phyloP scores from a whole-genome alignment of 1,284 basidiomycete species.

The Cryptococcus jaspeensis region DNA sequence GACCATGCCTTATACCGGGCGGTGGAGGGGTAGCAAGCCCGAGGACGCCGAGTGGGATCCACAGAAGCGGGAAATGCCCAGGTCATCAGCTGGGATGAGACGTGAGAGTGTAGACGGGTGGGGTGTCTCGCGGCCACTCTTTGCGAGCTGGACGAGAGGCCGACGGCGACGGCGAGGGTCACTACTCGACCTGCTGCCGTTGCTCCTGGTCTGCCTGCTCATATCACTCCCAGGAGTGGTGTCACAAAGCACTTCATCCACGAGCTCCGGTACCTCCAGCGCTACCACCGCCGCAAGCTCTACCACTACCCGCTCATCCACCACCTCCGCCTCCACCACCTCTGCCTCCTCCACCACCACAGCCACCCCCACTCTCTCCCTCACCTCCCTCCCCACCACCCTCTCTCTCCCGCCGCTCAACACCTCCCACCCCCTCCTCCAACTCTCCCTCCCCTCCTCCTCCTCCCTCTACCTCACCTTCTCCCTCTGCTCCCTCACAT shows the following conservation, averaged over 20 bases:
- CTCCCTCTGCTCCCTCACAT: conserved; percentile 29
- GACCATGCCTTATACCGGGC: too few relatives aligned
- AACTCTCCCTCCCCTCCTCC: conserved; percentile 21
- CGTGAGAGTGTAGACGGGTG: too few relatives aligned
- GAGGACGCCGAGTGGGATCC: too few relatives aligned
- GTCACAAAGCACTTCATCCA: conserved; percentile 3
- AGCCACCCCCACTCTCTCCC: conserved; percentile 14
- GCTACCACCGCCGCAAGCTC: neutral
- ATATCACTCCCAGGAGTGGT: neutral
- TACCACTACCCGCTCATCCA: neutral
- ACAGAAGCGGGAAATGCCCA: too few relatives aligned
- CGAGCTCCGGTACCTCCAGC: neutral
- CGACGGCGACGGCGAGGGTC: too few relatives aligned
- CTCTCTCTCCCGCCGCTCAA: conserved; percentile 27
- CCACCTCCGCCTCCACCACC: neutral
- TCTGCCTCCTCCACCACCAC: neutral
- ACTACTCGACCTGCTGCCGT: too few relatives aligned
- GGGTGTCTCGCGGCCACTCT: too few relatives aligned
- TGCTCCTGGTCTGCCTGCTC: neutral
- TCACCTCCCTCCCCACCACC: conserved; percentile 17
- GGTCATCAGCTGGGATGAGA: too few relatives aligned
- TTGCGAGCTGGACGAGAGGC: too few relatives aligned
- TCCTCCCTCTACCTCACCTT: conserved; percentile 28
- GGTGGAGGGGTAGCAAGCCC: too few relatives aligned
- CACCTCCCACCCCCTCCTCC: conserved; percentile 15